A percentile compares a stretch with the other conserved stretches of the same genome.
Conservation (phyloP, 2,329 filamentous ascomycete genomes). For the Hymenoscyphus occultus region DNA sequence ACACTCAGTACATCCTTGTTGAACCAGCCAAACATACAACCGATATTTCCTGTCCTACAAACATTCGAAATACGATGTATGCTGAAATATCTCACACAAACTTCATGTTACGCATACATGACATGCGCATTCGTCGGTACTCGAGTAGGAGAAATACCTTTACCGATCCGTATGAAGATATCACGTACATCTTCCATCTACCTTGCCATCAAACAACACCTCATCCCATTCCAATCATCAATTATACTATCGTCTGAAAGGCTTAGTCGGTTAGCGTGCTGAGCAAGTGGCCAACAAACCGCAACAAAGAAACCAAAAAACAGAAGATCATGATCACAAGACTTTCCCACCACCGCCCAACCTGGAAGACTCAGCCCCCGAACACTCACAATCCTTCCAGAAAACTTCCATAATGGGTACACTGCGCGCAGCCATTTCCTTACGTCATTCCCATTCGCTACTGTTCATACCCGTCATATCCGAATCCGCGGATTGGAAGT, state of each 20-base stretch:
- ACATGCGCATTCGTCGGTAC: background rate
- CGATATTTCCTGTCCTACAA: background rate
- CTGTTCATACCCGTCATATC: background rate
- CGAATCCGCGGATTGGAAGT: background rate
- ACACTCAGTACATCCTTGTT: background rate
- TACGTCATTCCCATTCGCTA: background rate
- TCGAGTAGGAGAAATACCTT: no score
- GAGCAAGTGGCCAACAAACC: background rate
- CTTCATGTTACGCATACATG: background rate
- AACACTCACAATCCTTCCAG: background rate
- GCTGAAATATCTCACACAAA: background rate
- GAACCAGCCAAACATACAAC: background rate
- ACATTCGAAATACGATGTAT: background rate
- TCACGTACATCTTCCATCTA: background rate
- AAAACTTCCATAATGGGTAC: background rate
- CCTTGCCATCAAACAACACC: background rate
- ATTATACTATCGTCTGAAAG: background rate
- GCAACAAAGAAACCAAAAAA: background rate
- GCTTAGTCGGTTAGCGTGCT: background rate
- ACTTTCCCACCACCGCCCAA: background rate
- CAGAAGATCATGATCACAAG: background rate
- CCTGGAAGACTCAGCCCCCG: background rate
- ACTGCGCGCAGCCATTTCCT: background rate
- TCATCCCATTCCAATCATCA: background rate
- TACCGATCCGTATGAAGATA: background rate